Percentiles rank a stretch among this genome's conserved stretches.
Evolutionary conservation across 2,329 filamentous ascomycete species (phyloP).

Genomic region (Ciborinia camelliae): DNA sequence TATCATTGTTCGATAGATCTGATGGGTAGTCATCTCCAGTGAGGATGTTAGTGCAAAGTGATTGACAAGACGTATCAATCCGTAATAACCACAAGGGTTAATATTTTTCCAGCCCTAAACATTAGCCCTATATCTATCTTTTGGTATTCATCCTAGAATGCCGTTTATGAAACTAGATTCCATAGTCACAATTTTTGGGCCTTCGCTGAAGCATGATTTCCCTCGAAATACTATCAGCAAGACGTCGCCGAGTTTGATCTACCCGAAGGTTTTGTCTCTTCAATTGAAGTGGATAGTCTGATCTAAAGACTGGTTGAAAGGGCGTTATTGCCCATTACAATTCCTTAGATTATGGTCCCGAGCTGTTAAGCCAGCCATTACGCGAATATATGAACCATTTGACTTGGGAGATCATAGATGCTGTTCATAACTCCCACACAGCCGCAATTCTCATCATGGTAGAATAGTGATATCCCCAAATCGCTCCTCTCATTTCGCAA

Average conservation of each 20-base stretch:
- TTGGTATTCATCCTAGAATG: conserved; percentile 18
- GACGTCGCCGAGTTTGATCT: conserved; percentile 51
- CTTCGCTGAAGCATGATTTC: conserved; percentile 29
- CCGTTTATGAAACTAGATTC: neutral
- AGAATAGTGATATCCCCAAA: no score
- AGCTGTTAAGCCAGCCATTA: no score
- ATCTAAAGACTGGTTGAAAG: conserved; percentile 29
- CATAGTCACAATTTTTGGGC: conserved; percentile 23
- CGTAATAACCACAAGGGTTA: no score
- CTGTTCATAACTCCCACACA: no score
- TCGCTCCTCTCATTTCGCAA: no score
- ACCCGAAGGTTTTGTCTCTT: conserved; percentile 53
- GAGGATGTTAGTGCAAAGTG: conserved; percentile 45
- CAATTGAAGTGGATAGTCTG: conserved; percentile 46
- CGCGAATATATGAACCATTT: no score
- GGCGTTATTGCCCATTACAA: no score
- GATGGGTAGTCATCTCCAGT: no score
- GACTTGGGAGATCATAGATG: no score
- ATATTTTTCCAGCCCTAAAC: conserved; percentile 21
- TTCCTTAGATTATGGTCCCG: no score
- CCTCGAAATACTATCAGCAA: conserved; percentile 50
- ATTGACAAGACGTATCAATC: conserved; percentile 48
- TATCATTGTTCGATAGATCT: conserved; percentile 45
- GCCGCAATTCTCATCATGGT: no score
- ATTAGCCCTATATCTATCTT: neutral